Evolutionary conservation across 176 grass and related monocot species (phyloP).

Genomic region (Ananas comosus): DNA sequence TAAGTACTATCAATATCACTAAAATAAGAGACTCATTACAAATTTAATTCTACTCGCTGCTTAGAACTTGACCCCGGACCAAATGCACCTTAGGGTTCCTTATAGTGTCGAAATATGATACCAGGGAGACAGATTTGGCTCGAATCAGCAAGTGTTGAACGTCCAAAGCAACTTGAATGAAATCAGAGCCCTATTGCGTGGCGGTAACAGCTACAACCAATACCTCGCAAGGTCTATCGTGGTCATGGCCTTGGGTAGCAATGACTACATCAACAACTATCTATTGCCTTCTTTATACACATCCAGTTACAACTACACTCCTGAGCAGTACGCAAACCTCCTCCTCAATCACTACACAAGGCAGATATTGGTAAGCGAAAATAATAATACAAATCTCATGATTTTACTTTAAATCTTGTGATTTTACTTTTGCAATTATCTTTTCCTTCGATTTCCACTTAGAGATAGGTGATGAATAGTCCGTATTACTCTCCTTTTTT

Average conservation of each 20-base stretch:
- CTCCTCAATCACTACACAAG: slow-evolving; percentile 37
- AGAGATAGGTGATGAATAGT: no score
- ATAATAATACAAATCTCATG: neutral
- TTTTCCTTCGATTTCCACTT: neutral
- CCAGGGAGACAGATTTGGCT: slow-evolving; percentile 39
- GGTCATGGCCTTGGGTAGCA: slow-evolving; percentile 34
- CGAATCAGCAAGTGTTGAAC: slow-evolving; percentile 39
- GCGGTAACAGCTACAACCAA: neutral
- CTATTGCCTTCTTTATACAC: slow-evolving; percentile 31
- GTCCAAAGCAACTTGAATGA: slow-evolving; percentile 26
- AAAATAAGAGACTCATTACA: no score
- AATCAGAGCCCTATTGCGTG: slow-evolving; percentile 17
- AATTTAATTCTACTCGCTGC: no score
- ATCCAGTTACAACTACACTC: slow-evolving; percentile 25
- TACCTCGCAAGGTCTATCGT: slow-evolving; percentile 31
- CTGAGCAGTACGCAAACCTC: slow-evolving; percentile 26
- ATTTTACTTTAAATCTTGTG: neutral
- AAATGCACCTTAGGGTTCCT: neutral
- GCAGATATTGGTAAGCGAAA: slow-evolving; percentile 18
- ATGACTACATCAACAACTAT: slow-evolving; percentile 43
- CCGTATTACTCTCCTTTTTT: no score
- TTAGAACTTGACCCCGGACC: no score
- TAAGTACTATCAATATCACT: neutral
- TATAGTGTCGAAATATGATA: neutral
- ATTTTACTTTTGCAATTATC: no score